Evolutionary conservation across 2,329 filamentous ascomycete genomes (phyloP).

Genomic region (Pseudogymnoascus sp.): DNA sequence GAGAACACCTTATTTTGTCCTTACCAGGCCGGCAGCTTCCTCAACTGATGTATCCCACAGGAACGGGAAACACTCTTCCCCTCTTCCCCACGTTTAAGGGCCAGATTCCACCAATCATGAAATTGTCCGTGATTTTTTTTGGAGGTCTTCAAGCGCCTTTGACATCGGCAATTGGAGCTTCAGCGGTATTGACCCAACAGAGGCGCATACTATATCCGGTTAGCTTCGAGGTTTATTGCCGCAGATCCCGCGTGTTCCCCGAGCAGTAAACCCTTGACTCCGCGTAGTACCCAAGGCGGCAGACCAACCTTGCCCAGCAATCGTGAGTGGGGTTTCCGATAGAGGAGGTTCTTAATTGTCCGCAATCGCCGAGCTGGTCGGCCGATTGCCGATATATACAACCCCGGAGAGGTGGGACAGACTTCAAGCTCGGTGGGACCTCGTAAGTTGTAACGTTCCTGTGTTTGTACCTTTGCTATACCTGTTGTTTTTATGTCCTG

Average conservation of each 20-base stretch:
- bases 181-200: background rate
- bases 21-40: background rate
- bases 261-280: background rate
- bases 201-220: background rate
- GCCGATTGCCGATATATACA: background rate
- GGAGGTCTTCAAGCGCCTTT: background rate
- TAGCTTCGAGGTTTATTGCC: background rate
- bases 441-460: background rate
- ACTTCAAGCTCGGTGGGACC: background rate
- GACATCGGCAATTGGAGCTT: slow-evolving; percentile 1
- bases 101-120: background rate
- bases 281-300: background rate
- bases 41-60: background rate
- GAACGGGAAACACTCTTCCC: background rate
- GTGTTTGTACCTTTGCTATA: background rate
- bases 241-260: background rate
- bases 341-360: background rate
- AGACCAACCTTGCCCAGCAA: background rate
- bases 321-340: background rate
- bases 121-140: background rate
- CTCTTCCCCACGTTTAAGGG: background rate
- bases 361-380: background rate
- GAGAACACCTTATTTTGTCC: background rate
- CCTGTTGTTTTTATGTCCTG: background rate
- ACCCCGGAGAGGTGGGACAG: background rate